Evolutionary conservation across 371 early-diverging fungal species (phyloP), one percentile per base, ranked within the genome.

Genomic region (Rhizopus microsporus): DNA sequence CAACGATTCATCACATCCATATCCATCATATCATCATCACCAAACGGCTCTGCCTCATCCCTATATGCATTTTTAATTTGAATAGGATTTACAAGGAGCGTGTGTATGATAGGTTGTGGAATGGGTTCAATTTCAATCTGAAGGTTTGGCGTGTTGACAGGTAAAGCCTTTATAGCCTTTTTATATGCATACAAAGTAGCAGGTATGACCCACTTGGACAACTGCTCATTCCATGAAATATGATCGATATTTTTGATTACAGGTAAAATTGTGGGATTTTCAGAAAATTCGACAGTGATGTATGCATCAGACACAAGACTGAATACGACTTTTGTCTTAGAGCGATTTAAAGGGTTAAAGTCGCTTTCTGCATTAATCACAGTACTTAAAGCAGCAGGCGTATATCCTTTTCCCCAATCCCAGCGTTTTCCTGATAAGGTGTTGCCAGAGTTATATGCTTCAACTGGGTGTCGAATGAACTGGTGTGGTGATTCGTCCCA

Each of bases 401-500:
- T 29, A 9, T 17, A 7, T 7, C 29, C 12, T 23, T 23, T 46
- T 5, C 5, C 7, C 4, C 38, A 5, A 8, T 43, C 12, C 15
- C 17, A 38, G 15, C 37, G 12, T 38, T 43, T 33, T 15, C 45
- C 40, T 30, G 46, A 17, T 6, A 53, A 33, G 3, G 51, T 15
- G 6, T 38, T 44, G 3, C 60, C 48, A 16, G 40, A 43, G 5
- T 53, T 54, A 47, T 72, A 72, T 5, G 67, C 48, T n/a, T 65
- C 59, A 33, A 33, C 7, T 10, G 68, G 65, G 33, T 65, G 61
- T 3, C 30, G 34, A 42, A 62, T 54, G 2, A 60, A 65, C 0
- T 53, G 54, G 9, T 42, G 42, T 3, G 60, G 64, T 5, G 76
- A 72, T n/a, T 56, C 57, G 30, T 77, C 75, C 78, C 78, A 77